Evolutionary conservation across 2,329 filamentous ascomycete genomes (phyloP).

Genomic region (Phyllachora maydis): DNA sequence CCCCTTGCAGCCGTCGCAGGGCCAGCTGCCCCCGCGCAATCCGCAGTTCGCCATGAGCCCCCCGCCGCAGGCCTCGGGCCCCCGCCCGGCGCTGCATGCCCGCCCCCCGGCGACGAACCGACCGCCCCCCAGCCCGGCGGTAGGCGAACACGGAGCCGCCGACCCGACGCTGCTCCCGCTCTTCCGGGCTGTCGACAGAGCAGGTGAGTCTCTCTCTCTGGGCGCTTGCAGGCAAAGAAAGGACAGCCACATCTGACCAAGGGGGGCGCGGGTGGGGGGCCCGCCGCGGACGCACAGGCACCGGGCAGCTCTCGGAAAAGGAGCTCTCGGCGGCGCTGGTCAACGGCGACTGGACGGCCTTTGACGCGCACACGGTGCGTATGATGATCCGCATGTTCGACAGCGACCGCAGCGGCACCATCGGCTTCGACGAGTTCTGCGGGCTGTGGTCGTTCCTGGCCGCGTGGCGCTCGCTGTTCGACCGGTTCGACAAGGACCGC

Average conservation of each 20-base stretch:
- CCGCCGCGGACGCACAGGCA: slow-evolving; percentile 27
- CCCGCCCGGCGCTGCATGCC: slow-evolving; percentile 19
- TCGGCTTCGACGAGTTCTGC: slow-evolving; percentile 92
- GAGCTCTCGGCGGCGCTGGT: slow-evolving; percentile 83
- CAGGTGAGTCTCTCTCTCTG: slow-evolving; percentile 45
- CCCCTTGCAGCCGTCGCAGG: too few relatives aligned
- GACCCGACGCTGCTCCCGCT: slow-evolving; percentile 65
- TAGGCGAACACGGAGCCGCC: slow-evolving; percentile 21
- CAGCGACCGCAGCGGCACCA: slow-evolving; percentile 68
- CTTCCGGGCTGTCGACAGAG: slow-evolving; percentile 80
- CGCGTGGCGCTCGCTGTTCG: slow-evolving; percentile 84
- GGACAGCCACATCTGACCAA: too few relatives aligned
- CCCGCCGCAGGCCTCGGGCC: slow-evolving; percentile 21
- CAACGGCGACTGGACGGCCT: slow-evolving; percentile 86
- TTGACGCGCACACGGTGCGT: slow-evolving; percentile 81
- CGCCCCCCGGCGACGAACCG: slow-evolving; percentile 35
- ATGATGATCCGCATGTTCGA: slow-evolving; percentile 99
- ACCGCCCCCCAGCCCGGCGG: slow-evolving; percentile 44
- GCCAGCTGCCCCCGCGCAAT: slow-evolving; percentile 5
- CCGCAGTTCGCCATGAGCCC: slow-evolving; percentile 25
- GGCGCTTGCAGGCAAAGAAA: too few relatives aligned
- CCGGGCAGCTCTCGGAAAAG: slow-evolving; percentile 63
- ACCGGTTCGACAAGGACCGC: slow-evolving; percentile 78
- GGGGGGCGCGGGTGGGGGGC: too few relatives aligned
- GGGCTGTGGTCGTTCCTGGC: slow-evolving; percentile 91